Base-by-base conservation (phyloP, 805 yeast genomes). In the Candida corydali region DNA sequence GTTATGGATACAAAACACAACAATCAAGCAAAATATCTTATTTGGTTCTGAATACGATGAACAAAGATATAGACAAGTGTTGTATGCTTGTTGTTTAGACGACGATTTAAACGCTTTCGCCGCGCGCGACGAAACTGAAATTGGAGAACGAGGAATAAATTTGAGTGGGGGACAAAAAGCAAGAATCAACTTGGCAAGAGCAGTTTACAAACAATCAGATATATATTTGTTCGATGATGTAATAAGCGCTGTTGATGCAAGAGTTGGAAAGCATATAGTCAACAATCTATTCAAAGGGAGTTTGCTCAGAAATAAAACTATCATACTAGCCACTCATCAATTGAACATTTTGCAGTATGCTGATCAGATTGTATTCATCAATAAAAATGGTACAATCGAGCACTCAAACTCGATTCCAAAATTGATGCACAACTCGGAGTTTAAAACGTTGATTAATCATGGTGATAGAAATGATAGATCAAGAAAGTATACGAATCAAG, bases 371-470 rank as follows among this genome's bases (percentile, higher is more conserved):
- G 51, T 62, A 4, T 66, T 54, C 36, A 54, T 66, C 40, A 63
- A 61, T 40, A 70, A 70, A 32, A 67, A 64, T 43, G 72, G 73
- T 5, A 41, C 64, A 3, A 54, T 61, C 32, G 71, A 67, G 38
- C 59, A 56, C 25, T 20, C 16, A 7, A 71, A 70, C n/a, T 48
- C 59, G 1, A 44, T 55, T 16, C 42, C 50, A 4, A 63, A 65
- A 36, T 57, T 67, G 38, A 42, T 42, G 14, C 33, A 28, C 5
- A 80, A 74, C 44, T 34, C 48, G 3, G 70, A 65, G 7, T 80
- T 85, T 50, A 59, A 58, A 15, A 65, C 69, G 10, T 63, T 82
- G 47, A 66, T 80, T 61, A 69, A 73, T 29, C 76, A 59, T 67
- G 60, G 38, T 50, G 71, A 47, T 49, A n/a, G n/a, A n/a, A n/a